A percentile compares a stretch with the other conserved stretches of the same genome.
Evolutionary conservation across 208 protist genomes (phyloP).

Genomic region (Crithidia thermophila): DNA sequence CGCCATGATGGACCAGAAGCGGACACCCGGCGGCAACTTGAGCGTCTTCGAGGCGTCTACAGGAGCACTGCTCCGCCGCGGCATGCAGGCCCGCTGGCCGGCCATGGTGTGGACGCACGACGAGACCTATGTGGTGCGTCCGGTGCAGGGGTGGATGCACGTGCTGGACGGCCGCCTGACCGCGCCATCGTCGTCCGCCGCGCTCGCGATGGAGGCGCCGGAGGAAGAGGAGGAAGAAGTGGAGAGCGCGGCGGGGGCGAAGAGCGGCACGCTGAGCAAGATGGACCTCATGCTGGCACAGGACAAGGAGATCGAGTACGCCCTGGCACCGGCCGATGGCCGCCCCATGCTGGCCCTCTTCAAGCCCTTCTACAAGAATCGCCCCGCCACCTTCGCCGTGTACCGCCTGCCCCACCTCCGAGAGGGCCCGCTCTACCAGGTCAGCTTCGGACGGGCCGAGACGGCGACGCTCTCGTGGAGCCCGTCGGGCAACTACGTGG

Average conservation of each 20-base stretch:
- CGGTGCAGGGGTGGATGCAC: slow-evolving; percentile 75
- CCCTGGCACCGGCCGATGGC: slow-evolving; percentile 46
- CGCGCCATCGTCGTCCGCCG: slow-evolving; percentile 7
- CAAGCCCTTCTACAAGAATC: slow-evolving; percentile 84
- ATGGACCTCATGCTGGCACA: slow-evolving; percentile 78
- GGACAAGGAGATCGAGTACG: slow-evolving; percentile 81
- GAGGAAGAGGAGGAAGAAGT: slow-evolving; percentile 18
- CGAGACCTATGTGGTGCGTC: slow-evolving; percentile 68
- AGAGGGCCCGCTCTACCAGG: slow-evolving; percentile 61
- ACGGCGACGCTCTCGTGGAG: slow-evolving; percentile 70
- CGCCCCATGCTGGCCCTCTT: slow-evolving; percentile 78
- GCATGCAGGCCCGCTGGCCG: slow-evolving; percentile 84
- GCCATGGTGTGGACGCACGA: slow-evolving; percentile 74
- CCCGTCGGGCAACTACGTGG: slow-evolving; percentile 63
- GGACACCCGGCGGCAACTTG: slow-evolving; percentile 79
- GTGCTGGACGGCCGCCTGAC: slow-evolving; percentile 57
- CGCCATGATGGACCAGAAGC: slow-evolving; percentile 81
- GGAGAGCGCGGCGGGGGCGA: background rate
- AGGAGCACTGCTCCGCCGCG: slow-evolving; percentile 57
- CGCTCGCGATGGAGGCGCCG: slow-evolving; percentile 8
- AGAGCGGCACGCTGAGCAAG: slow-evolving; percentile 50
- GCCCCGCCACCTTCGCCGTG: slow-evolving; percentile 59
- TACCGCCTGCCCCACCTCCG: slow-evolving; percentile 80
- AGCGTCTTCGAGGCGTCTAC: slow-evolving; percentile 57
- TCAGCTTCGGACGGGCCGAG: slow-evolving; percentile 75